Evolutionary conservation across 768 basidiomycete genomes (phyloP).

Genomic region (Brasilioporus rufonigricans): DNA sequence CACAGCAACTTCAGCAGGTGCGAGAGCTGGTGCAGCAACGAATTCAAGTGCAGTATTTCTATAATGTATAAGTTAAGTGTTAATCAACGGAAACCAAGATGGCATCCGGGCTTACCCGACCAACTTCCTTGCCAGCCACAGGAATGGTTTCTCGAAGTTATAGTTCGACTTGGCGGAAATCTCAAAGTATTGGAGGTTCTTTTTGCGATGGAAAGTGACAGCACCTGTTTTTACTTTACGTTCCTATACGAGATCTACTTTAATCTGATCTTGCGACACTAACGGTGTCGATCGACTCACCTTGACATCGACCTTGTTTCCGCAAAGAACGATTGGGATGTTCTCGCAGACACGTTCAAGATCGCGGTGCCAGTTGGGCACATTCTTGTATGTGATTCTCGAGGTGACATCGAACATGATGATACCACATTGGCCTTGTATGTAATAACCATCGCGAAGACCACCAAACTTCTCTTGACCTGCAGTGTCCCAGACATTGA

Average conservation of each 20-base stretch:
- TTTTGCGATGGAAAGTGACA: slow-evolving; percentile 99
- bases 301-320: slow-evolving; percentile 99
- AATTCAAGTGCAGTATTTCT: slow-evolving; percentile 90
- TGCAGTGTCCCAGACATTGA: slow-evolving; percentile 99
- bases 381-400: slow-evolving; percentile 99
- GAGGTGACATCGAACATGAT: slow-evolving; percentile 99
- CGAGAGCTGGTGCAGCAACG: slow-evolving; percentile 93
- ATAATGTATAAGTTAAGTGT: not conserved
- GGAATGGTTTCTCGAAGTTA: slow-evolving; percentile 99
- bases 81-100: not conserved
- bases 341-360: slow-evolving; percentile 99
- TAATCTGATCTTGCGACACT: not conserved
- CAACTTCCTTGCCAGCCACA: slow-evolving; percentile 97
- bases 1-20: slow-evolving; percentile 88
- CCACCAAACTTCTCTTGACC: slow-evolving; percentile 99
- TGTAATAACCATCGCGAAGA: slow-evolving; percentile 94
- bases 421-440: slow-evolving; percentile 98
- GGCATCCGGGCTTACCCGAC: slow-evolving; percentile 67
- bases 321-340: slow-evolving; percentile 98
- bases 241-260: slow-evolving; percentile 56
- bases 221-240: slow-evolving; percentile 99
- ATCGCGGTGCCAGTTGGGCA: slow-evolving; percentile 99
- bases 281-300: slow-evolving; percentile 41
- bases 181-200: slow-evolving; percentile 99
- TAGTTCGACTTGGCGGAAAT: slow-evolving; percentile 99